Evolutionary conservation across 306 rosid species (phyloP).

Genomic region (Vigna unguiculata): DNA sequence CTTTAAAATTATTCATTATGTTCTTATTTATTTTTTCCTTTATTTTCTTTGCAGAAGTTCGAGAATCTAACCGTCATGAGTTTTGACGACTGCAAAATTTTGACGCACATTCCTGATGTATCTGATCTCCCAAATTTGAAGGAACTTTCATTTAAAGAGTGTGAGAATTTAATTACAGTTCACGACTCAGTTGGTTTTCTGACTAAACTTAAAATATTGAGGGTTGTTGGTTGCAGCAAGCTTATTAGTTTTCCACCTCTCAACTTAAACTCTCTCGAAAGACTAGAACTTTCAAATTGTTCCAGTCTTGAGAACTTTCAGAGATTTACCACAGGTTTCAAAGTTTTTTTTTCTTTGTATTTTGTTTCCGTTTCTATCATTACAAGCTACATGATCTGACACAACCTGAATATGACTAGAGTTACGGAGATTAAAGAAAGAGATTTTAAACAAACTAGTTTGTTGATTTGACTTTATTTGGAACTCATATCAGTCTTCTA

Average conservation of each 20-base stretch:
- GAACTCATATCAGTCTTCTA: background rate
- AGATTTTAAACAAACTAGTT: too few species aligned
- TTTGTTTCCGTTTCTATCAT: too few species aligned
- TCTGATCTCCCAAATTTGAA: slow-evolving; percentile 15
- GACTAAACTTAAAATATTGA: background rate
- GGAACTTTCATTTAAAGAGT: background rate
- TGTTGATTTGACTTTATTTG: background rate
- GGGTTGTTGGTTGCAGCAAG: background rate
- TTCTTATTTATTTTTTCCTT: background rate
- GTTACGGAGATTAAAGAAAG: background rate
- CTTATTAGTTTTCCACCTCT: background rate
- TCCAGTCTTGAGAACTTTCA: background rate
- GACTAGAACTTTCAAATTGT: background rate
- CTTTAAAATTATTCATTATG: background rate
- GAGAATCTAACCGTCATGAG: background rate
- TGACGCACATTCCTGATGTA: slow-evolving; percentile 22
- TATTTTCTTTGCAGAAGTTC: background rate
- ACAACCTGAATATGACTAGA: background rate
- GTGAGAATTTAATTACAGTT: background rate
- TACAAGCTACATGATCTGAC: background rate
- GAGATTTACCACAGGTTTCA: background rate
- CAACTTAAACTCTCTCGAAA: background rate
- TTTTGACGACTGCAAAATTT: background rate
- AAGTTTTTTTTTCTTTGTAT: too few species aligned
- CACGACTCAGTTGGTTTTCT: background rate